Percentiles rank a stretch among this genome's conserved stretches.
Evolutionary conservation across 257 asterid species (phyloP).

Genomic region (Solanum dulcamara): DNA sequence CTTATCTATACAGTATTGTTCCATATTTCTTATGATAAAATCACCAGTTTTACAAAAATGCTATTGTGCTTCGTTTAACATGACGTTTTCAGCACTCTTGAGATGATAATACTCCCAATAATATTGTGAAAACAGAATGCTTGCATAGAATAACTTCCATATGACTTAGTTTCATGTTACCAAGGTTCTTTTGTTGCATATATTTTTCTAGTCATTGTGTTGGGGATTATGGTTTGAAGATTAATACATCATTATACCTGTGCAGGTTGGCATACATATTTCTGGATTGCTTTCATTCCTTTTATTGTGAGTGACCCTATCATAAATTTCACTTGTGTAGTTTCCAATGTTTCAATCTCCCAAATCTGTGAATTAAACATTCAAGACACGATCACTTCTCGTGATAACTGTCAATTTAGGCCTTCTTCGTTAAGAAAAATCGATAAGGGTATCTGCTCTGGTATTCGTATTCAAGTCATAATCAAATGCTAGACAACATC

Average conservation of each 20-base stretch:
- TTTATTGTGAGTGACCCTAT: constrained; percentile 23
- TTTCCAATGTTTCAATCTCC: neutral
- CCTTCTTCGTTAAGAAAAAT: neutral
- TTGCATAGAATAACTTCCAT: neutral
- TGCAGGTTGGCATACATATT: constrained; percentile 80
- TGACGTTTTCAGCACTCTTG: neutral
- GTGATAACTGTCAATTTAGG: neutral
- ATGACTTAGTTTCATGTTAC: neutral
- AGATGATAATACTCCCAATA: too few relatives aligned
- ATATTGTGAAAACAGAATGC: neutral
- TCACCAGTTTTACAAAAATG: neutral
- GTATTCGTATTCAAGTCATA: neutral
- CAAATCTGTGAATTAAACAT: neutral
- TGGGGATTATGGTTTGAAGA: neutral
- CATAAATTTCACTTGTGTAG: neutral
- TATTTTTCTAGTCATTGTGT: neutral
- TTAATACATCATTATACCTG: neutral
- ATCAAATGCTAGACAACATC: neutral
- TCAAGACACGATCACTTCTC: neutral
- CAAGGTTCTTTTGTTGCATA: neutral
- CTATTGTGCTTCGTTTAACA: neutral
- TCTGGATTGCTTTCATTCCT: constrained; percentile 20
- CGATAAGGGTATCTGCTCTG: neutral
- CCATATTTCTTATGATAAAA: too few relatives aligned
- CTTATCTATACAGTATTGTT: too few relatives aligned